Percentiles rank a stretch among this genome's conserved stretches.
phyloP scores from a whole-genome alignment of 139 green algal species.

The Asterochloris sp. region DNA sequence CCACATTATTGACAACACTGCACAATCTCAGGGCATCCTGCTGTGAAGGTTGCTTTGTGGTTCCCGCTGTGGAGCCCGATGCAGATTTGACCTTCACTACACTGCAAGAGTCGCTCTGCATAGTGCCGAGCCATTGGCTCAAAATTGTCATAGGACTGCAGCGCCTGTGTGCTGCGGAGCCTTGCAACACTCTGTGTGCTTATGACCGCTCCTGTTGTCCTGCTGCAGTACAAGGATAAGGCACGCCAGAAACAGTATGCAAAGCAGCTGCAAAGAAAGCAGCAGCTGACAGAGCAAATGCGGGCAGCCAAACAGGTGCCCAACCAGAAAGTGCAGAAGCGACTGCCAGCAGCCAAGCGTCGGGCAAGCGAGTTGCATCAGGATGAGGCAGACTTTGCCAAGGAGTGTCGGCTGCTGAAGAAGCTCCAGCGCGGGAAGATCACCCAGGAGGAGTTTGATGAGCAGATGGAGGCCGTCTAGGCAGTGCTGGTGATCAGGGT shows the following conservation, averaged over 20 bases:
- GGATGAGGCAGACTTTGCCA: constrained; percentile 65
- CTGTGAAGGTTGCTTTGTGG: background rate
- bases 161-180: background rate
- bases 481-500: too few species aligned
- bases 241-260: constrained; percentile 74
- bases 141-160: background rate
- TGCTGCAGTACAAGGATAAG: constrained; percentile 71
- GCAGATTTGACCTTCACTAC: background rate
- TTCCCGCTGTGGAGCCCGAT: background rate
- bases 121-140: background rate
- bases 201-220: background rate
- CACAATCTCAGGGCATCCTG: background rate
- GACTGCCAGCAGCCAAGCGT: constrained; percentile 72
- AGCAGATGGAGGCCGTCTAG: too few species aligned
- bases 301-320: background rate
- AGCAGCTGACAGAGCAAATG: background rate
- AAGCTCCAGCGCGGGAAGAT: constrained; percentile 76
- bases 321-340: constrained; percentile 7
- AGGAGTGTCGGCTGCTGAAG: constrained; percentile 71
- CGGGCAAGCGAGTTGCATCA: constrained; percentile 58
- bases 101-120: background rate
- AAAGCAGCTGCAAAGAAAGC: constrained; percentile 50
- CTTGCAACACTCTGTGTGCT: background rate
- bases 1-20: background rate
- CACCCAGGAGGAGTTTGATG: constrained; percentile 21